phyloP scores from a whole-genome alignment of 2,329 filamentous ascomycete genomes.

The Colletotrichum sp. region DNA sequence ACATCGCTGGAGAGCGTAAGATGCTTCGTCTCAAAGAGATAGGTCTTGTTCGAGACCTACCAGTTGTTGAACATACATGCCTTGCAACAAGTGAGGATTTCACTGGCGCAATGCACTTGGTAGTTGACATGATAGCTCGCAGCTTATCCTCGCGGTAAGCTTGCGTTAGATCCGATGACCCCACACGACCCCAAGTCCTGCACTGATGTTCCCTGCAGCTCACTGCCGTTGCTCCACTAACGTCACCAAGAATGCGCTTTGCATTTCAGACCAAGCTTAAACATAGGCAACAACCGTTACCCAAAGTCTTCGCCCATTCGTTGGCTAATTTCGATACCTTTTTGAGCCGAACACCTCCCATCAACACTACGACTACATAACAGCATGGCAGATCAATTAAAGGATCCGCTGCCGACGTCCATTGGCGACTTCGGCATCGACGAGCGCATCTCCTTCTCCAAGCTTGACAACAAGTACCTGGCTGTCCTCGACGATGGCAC shows the following conservation, averaged over 20 bases:
- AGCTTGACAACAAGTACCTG: slow-evolving; percentile 79
- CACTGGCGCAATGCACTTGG: background rate
- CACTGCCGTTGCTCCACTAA: slow-evolving; percentile 16
- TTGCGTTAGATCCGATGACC: background rate
- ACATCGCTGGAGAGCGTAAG: background rate
- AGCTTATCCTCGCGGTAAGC: background rate
- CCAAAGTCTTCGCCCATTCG: background rate
- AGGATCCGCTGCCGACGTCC: slow-evolving; percentile 59
- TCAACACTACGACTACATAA: background rate
- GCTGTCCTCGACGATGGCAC: slow-evolving; percentile 84
- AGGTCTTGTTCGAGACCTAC: background rate
- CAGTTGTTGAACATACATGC: background rate
- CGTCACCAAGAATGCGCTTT: slow-evolving; percentile 4
- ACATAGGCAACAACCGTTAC: background rate
- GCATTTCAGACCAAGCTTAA: background rate
- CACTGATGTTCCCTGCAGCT: background rate
- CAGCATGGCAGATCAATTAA: slow-evolving; percentile 30
- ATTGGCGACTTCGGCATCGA: slow-evolving; percentile 76
- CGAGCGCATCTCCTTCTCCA: slow-evolving; percentile 86
- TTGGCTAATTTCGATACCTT: background rate
- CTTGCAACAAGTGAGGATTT: background rate
- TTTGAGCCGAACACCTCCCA: background rate
- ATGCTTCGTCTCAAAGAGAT: background rate
- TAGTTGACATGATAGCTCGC: background rate
- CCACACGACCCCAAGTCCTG: slow-evolving; percentile 3